Conservation (phyloP, 306 rosid species). For the Sesbania bispinosa region DNA sequence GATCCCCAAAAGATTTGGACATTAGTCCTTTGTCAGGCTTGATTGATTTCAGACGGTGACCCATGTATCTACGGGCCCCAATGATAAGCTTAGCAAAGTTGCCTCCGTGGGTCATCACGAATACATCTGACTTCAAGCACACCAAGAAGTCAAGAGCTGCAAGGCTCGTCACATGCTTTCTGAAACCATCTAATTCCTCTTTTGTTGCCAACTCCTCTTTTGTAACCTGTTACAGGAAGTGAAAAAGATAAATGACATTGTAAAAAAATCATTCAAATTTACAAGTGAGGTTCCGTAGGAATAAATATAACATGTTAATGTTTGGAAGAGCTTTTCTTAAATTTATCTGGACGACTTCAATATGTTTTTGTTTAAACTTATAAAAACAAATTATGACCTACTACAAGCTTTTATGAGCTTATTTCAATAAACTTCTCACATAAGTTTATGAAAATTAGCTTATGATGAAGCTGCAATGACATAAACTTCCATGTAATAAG, state of each 20-base stretch:
- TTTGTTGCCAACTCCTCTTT: conserved; percentile 91
- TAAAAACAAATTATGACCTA: too few species aligned
- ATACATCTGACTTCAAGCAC: conserved; percentile 96
- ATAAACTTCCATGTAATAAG: too few species aligned
- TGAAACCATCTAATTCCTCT: conserved; percentile 80
- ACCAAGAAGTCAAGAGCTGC: conserved; percentile 99
- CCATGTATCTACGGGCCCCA: conserved; percentile 96
- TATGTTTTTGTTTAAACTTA: too few species aligned
- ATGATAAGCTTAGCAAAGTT: conserved; percentile 96
- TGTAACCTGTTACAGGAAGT: conserved; percentile 58
- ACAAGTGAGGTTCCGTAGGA: neutral
- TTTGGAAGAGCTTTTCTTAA: too few species aligned
- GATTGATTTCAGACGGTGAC: conserved; percentile 87
- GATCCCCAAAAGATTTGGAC: conserved; percentile 99
- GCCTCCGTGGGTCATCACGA: conserved; percentile 99
- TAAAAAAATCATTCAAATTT: neutral
- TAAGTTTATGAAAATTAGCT: too few species aligned
- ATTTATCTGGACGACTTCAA: too few species aligned
- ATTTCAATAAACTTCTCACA: too few species aligned
- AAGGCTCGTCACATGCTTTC: conserved; percentile 96
- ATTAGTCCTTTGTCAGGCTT: conserved; percentile 98
- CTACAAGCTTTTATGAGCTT: too few species aligned
- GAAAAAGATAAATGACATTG: conserved; percentile 2
- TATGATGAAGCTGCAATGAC: too few species aligned
- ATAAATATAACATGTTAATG: neutral